phyloP scores from a whole-genome alignment of 352 stramenopile genomes.

The Globisporangium cystogenes region DNA sequence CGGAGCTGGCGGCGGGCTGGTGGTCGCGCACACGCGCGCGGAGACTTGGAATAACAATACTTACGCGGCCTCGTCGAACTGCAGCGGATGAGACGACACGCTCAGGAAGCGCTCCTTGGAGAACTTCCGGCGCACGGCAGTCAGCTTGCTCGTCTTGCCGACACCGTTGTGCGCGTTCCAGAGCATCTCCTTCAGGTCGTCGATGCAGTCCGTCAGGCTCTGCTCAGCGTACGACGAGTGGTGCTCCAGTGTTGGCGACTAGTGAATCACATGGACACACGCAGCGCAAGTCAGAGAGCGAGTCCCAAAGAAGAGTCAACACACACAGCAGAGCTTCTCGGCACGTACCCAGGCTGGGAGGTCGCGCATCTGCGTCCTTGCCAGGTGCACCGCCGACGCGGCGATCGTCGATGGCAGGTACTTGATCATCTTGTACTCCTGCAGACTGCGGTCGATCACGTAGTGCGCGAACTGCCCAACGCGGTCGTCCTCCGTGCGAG shows the following conservation, averaged over 20 bases:
- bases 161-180: slow-evolving; percentile 66
- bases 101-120: slow-evolving; percentile 75
- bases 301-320: too few species aligned
- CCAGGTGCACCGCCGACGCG: slow-evolving; percentile 96
- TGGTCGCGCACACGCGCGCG: background rate
- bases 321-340: background rate
- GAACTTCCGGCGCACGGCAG: slow-evolving; percentile 82
- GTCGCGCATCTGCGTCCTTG: slow-evolving; percentile 77
- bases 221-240: slow-evolving; percentile 76
- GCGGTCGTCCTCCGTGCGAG: slow-evolving; percentile 60
- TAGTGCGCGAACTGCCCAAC: slow-evolving; percentile 94
- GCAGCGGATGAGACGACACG: slow-evolving; percentile 57
- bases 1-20: background rate
- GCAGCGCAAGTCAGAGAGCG: slow-evolving; percentile 11
- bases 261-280: slow-evolving; percentile 1
- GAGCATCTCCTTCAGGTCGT: slow-evolving; percentile 78
- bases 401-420: slow-evolving; percentile 97
- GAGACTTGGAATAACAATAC: slow-evolving; percentile 13
- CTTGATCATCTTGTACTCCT: slow-evolving; percentile 98
- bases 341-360: slow-evolving; percentile 66
- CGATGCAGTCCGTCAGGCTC: slow-evolving; percentile 48
- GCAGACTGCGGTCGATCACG: slow-evolving; percentile 96
- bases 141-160: slow-evolving; percentile 73
- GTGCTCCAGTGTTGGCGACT: slow-evolving; percentile 69
- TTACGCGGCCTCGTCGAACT: slow-evolving; percentile 41